phyloP scores from a whole-genome alignment of 179 eudicot species.

The Spinacia oleracea region DNA sequence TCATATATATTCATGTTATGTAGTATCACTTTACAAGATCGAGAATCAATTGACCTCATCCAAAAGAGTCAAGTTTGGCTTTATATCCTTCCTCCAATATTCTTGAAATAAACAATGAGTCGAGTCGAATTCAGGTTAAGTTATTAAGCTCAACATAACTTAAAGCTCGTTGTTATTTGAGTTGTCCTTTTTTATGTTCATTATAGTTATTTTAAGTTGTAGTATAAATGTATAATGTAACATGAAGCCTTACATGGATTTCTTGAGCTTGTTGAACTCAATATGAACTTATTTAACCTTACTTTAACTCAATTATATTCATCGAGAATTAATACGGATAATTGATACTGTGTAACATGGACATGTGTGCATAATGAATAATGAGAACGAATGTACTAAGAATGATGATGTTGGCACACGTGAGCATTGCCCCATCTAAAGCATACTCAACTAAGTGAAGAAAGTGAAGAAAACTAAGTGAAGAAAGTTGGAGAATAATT shows the following conservation, averaged over 20 bases:
- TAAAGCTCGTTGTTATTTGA: too few species aligned
- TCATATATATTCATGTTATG: background rate
- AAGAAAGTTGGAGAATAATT: background rate
- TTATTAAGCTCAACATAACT: background rate
- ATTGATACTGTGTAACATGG: too few species aligned
- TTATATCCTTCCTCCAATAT: background rate
- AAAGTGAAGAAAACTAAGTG: slow-evolving; percentile 15
- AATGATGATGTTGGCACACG: slow-evolving; percentile 25
- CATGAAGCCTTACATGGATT: too few species aligned
- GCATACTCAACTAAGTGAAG: slow-evolving; percentile 20
- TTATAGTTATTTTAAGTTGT: too few species aligned
- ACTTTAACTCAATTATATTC: too few species aligned
- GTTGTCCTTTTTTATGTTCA: too few species aligned
- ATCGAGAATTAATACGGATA: too few species aligned
- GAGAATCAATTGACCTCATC: background rate
- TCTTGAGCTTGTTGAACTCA: too few species aligned
- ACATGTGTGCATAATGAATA: slow-evolving; percentile 35
- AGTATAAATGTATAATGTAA: too few species aligned
- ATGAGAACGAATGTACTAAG: slow-evolving; percentile 16
- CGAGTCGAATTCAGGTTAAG: background rate
- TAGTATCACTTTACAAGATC: background rate
- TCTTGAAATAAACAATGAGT: background rate
- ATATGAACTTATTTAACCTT: too few species aligned
- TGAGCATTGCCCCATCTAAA: slow-evolving; percentile 21
- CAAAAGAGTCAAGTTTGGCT: background rate